Percentiles rank a stretch among this genome's conserved stretches.
These are phyloP conservation scores for Solanum chilense DNA, from an alignment of 257 asterid species.

Conservation along the genomic window DNA sequence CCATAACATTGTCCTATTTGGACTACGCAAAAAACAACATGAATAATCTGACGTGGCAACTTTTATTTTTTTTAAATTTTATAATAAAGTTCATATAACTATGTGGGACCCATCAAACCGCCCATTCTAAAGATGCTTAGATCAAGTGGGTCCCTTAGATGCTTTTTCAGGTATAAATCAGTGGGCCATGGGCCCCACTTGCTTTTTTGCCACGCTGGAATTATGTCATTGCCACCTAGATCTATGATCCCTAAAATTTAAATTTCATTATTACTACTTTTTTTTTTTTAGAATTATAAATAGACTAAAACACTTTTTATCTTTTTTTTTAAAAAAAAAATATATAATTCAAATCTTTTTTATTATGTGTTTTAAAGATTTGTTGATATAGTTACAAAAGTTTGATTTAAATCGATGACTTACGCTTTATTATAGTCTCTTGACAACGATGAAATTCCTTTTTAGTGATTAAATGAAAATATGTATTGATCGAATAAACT, in stretches of 20 bases:
- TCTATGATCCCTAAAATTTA: not conserved
- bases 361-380: not conserved
- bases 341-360: not conserved
- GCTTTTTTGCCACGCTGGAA: slow-evolving; percentile 39
- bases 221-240: slow-evolving; percentile 20
- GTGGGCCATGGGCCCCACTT: slow-evolving; percentile 27
- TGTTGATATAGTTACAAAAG: not conserved
- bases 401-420: not conserved
- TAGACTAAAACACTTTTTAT: not conserved
- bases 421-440: rapidly evolving
- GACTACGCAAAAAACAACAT: not conserved
- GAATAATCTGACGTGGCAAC: not conserved
- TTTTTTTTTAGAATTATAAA: not conserved
- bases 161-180: slow-evolving; percentile 18
- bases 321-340: no score
- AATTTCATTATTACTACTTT: not conserved
- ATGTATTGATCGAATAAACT: not conserved
- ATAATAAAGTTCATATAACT: not conserved
- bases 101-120: not conserved
- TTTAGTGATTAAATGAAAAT: not conserved
- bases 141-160: slow-evolving; percentile 21
- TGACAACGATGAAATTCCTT: not conserved
- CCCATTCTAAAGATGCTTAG: slow-evolving; percentile 3
- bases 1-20: not conserved
- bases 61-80: not conserved